A percentile compares a stretch with the other conserved stretches of the same genome.
These are phyloP conservation scores for Auriscalpium vulgare DNA, from an alignment of 768 basidiomycete genomes.

Conservation along the genomic window DNA sequence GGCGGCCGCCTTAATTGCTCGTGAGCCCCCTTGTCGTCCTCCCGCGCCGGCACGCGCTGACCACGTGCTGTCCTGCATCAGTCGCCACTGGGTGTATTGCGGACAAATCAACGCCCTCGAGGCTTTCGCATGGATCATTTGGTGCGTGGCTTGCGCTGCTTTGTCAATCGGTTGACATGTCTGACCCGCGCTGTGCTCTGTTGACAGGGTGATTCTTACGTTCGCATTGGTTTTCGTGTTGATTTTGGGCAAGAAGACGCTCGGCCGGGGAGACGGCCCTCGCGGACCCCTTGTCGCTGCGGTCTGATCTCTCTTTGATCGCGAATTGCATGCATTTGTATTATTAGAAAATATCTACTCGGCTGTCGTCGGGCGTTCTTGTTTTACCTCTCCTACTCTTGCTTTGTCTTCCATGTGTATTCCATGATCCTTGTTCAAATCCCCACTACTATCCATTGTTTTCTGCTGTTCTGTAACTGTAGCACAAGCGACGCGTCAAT, in stretches of 20 bases:
- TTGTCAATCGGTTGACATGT: not conserved
- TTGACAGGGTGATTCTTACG: constrained; percentile 10
- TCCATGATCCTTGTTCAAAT: too few species aligned
- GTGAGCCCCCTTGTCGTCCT: not conserved
- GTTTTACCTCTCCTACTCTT: too few species aligned
- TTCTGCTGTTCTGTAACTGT: too few species aligned
- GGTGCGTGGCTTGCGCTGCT: not conserved
- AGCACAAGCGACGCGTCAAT: too few species aligned
- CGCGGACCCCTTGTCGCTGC: not conserved
- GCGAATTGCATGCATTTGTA: too few species aligned
- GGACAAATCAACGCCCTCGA: constrained; percentile 12
- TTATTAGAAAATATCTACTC: too few species aligned
- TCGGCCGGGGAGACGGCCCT: constrained; percentile 7
- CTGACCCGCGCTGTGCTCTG: not conserved
- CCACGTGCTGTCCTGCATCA: not conserved
- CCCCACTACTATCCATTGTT: too few species aligned
- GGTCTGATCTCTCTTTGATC: too few species aligned
- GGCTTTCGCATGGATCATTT: constrained; percentile 16
- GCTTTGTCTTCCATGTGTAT: too few species aligned
- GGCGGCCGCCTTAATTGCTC: constrained; percentile 7
- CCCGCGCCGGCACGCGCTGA: too few species aligned
- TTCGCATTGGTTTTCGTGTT: constrained; percentile 3
- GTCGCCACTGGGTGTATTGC: constrained; percentile 7
- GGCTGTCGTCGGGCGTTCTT: too few species aligned
- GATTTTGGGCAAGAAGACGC: constrained; percentile 4